Percentiles rank a stretch among this genome's conserved stretches.
These are phyloP conservation scores for Baffinella frigidus DNA, from an alignment of 208 protist genomes.

Conservation along the genomic window DNA sequence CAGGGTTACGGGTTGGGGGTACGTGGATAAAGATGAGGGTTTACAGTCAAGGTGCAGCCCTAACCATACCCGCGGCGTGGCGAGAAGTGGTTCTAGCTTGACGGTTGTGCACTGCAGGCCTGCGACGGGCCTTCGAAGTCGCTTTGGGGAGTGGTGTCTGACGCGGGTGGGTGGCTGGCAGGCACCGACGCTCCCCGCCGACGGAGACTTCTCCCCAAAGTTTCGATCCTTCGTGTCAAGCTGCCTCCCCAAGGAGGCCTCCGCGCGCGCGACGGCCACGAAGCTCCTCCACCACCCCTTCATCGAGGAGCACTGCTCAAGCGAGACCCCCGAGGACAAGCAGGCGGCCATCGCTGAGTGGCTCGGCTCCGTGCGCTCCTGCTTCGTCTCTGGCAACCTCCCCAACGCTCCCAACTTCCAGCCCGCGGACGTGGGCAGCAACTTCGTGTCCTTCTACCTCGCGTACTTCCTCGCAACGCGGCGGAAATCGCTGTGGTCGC, in stretches of 20 bases:
- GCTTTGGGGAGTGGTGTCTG: no score
- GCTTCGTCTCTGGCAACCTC: not conserved
- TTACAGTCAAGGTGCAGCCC: no score
- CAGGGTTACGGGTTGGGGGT: no score
- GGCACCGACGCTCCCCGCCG: not conserved
- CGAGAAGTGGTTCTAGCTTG: no score
- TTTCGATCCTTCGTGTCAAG: not conserved
- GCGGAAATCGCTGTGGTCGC: not conserved
- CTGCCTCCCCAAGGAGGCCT: not conserved
- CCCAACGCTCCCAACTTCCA: not conserved
- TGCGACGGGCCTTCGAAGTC: not conserved
- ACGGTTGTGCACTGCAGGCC: not conserved
- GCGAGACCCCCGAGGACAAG: not conserved
- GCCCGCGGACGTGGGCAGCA: not conserved
- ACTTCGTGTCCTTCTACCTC: not conserved
- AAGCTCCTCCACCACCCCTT: not conserved
- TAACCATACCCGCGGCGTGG: no score
- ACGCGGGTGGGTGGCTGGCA: no score
- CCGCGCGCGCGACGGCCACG: not conserved
- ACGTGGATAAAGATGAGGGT: no score
- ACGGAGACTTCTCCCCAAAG: not conserved
- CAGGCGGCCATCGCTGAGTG: not conserved
- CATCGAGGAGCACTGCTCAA: not conserved
- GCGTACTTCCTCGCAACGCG: not conserved
- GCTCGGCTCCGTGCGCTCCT: not conserved